Conservation (phyloP, 345 rosid species). For the Turnera subulata region DNA sequence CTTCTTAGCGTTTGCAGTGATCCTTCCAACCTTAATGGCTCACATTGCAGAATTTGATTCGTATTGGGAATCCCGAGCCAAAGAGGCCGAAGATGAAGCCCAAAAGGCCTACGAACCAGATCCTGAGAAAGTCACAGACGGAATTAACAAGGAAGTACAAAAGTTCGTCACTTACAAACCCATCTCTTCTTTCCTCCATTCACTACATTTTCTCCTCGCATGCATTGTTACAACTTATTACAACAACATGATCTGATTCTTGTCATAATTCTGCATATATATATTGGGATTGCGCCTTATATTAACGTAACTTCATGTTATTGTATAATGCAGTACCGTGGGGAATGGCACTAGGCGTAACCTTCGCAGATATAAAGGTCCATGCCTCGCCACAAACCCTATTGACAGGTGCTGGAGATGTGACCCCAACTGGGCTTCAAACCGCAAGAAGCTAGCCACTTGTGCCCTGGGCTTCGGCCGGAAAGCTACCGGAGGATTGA, state of each 20-base stretch:
- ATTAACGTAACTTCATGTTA: too few relatives aligned
- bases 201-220: too few relatives aligned
- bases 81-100: slow-evolving; percentile 23
- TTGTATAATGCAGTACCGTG: too few relatives aligned
- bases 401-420: slow-evolving; percentile 52
- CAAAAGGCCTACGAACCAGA: slow-evolving; percentile 28
- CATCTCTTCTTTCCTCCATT: too few relatives aligned
- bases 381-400: slow-evolving; percentile 37
- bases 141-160: slow-evolving; percentile 23
- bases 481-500: slow-evolving; percentile 17
- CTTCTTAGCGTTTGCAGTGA: slow-evolving; percentile 9
- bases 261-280: too few relatives aligned
- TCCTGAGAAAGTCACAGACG: slow-evolving; percentile 23
- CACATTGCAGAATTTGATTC: slow-evolving; percentile 31
- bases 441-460: slow-evolving; percentile 28
- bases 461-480: slow-evolving; percentile 28
- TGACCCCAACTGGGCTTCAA: slow-evolving; percentile 26
- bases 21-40: slow-evolving; percentile 17
- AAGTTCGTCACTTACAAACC: too few relatives aligned
- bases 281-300: too few relatives aligned
- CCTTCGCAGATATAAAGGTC: slow-evolving; percentile 6
- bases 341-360: slow-evolving; percentile 32
- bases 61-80: slow-evolving; percentile 31
- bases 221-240: too few relatives aligned
- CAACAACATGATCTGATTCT: too few relatives aligned